A percentile compares a stretch with the other conserved stretches of the same genome.
phyloP scores from a whole-genome alignment of 1,284 basidiomycete species.

The Phaffia rhodozyma region DNA sequence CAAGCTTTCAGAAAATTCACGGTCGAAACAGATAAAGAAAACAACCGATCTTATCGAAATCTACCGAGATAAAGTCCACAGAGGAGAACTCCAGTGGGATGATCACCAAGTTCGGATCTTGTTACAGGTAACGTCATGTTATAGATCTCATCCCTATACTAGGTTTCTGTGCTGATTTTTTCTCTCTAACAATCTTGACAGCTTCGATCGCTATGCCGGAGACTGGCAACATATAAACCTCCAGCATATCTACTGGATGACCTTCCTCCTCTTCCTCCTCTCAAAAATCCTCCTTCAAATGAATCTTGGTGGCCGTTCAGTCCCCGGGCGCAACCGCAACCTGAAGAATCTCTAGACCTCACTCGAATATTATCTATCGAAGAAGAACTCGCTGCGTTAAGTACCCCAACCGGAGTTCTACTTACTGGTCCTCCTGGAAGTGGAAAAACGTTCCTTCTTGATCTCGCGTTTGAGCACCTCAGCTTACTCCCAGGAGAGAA shows the following conservation, averaged over 20 bases:
- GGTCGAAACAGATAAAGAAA: too few relatives aligned
- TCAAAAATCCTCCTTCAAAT: not conserved
- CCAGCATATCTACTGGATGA: conserved; percentile 30
- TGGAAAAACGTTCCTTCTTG: conserved; percentile 50
- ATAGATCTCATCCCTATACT: not conserved
- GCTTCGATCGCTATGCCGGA: conserved; percentile 31
- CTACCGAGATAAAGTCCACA: conserved; percentile 41
- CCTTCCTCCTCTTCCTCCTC: conserved; percentile 2
- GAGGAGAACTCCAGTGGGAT: conserved; percentile 48
- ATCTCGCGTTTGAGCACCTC: conserved; percentile 45
- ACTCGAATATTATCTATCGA: conserved; percentile 46
- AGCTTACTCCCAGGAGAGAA: not conserved
- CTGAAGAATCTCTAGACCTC: conserved; percentile 29
- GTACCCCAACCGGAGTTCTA: conserved; percentile 46
- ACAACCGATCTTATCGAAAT: conserved; percentile 40
- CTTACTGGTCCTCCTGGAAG: conserved; percentile 44
- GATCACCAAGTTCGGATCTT: conserved; percentile 53
- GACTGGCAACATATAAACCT: conserved; percentile 31
- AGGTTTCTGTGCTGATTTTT: not conserved
- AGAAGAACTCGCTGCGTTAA: conserved; percentile 47
- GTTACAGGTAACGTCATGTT: conserved; percentile 42
- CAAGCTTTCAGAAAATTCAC: too few relatives aligned
- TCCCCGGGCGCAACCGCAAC: conserved; percentile 20
- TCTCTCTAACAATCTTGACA: conserved; percentile 13
- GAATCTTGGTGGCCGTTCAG: conserved; percentile 12